These are phyloP conservation scores for Penicillium robsamsonii DNA, from an alignment of 495 filamentous ascomycete species.

Conservation along the genomic window DNA sequence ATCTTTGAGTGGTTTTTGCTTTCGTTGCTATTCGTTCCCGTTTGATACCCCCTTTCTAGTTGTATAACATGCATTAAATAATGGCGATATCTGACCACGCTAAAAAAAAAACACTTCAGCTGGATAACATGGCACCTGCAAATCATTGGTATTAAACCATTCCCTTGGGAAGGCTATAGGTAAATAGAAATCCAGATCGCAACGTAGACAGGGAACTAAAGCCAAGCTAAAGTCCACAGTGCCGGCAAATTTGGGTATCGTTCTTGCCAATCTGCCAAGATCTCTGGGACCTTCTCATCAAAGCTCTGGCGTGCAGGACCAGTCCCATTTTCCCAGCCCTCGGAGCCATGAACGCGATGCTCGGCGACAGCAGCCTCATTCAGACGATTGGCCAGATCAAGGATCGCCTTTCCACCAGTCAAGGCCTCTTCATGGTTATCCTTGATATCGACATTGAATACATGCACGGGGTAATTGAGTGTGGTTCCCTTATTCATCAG, in stretches of 20 bases:
- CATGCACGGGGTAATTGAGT: conserved; percentile 88
- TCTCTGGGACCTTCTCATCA: conserved; percentile 89
- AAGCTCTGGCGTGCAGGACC: conserved; percentile 70
- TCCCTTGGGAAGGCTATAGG: not conserved
- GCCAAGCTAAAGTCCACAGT: conserved; percentile 94
- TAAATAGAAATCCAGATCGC: not conserved
- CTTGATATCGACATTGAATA: conserved; percentile 97
- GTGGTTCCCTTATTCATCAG: conserved; percentile 76
- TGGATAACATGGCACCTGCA: not conserved
- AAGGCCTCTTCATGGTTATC: conserved; percentile 97
- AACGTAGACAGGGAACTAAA: conserved; percentile 48
- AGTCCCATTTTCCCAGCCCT: conserved; percentile 66
- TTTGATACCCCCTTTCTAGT: conserved; percentile 6
- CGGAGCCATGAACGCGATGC: conserved; percentile 57
- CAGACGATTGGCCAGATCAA: conserved; percentile 83
- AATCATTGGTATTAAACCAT: conserved; percentile 3
- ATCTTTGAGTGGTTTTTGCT: not conserved
- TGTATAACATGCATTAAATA: not conserved
- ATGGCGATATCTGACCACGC: not conserved
- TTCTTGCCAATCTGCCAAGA: conserved; percentile 95
- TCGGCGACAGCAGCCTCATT: conserved; percentile 82
- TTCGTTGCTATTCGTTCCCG: conserved; percentile 2
- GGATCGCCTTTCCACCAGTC: conserved; percentile 85
- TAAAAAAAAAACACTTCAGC: not conserved
- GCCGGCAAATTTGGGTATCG: conserved; percentile 87